These are phyloP conservation scores for Mycena rebaudengoi DNA, from an alignment of 768 basidiomycete genomes.

Conservation along the genomic window DNA sequence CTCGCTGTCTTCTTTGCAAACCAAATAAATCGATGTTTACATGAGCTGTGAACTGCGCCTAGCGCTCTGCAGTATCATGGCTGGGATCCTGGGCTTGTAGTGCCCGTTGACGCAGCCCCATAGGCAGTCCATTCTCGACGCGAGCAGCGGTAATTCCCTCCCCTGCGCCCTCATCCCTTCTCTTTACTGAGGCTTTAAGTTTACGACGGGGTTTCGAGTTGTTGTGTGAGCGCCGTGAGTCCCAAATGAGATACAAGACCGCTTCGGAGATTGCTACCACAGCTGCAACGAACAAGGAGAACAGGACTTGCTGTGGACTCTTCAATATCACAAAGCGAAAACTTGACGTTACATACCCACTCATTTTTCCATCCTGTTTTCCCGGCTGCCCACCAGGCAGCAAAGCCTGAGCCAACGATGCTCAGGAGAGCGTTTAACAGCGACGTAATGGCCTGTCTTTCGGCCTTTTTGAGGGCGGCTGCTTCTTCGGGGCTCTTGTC, in stretches of 20 bases:
- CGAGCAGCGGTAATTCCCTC: constrained; percentile 15
- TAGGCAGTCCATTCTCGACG: constrained; percentile 15
- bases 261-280: constrained; percentile 78
- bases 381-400: constrained; percentile 78
- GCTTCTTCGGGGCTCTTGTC: constrained; percentile 58
- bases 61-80: background rate
- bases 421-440: constrained; percentile 79
- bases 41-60: constrained; percentile 34
- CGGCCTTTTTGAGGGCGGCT: constrained; percentile 55
- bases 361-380: constrained; percentile 72
- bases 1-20: constrained; percentile 51
- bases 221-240: constrained; percentile 51
- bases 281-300: constrained; percentile 66
- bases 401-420: constrained; percentile 69
- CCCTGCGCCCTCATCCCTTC: constrained; percentile 49
- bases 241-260: constrained; percentile 78
- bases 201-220: constrained; percentile 25
- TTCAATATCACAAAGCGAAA: constrained; percentile 14
- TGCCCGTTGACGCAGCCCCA: constrained; percentile 23
- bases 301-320: constrained; percentile 60
- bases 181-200: constrained; percentile 33
- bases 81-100: background rate
- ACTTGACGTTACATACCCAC: constrained; percentile 63
- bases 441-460: constrained; percentile 73
- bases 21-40: too few species aligned